A percentile compares a stretch with the other conserved stretches of the same genome.
Evolutionary conservation across 352 stramenopile genomes (phyloP).

Genomic region (Globisporangium recalcitrans): DNA sequence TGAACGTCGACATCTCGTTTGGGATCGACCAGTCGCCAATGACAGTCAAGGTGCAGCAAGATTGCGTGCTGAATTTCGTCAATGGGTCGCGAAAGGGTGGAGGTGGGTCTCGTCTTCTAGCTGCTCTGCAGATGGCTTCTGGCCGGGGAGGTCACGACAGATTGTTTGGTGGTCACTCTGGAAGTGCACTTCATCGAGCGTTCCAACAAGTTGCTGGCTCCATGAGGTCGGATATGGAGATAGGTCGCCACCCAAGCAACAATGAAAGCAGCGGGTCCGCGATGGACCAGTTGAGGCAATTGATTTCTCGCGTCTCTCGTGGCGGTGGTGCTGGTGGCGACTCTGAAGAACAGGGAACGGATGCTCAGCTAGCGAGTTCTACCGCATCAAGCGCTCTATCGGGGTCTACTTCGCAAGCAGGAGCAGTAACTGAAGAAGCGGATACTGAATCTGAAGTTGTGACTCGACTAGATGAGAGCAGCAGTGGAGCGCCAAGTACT

Average conservation of each 20-base stretch:
- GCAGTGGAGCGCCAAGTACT: not conserved
- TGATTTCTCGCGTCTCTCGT: slow-evolving; percentile 35
- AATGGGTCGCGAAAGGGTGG: slow-evolving; percentile 25
- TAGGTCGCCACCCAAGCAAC: not conserved
- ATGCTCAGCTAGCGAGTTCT: not conserved
- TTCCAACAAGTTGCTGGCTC: slow-evolving; percentile 36
- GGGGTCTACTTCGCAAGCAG: slow-evolving; percentile 4
- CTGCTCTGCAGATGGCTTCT: slow-evolving; percentile 44
- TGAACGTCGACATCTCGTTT: slow-evolving; percentile 55
- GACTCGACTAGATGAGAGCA: slow-evolving; percentile 2
- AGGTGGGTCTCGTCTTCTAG: slow-evolving; percentile 46
- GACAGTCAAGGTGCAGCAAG: slow-evolving; percentile 55
- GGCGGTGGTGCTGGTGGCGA: not conserved
- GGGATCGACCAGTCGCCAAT: slow-evolving; percentile 25
- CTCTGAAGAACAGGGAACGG: slow-evolving; percentile 3
- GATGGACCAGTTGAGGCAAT: slow-evolving; percentile 54
- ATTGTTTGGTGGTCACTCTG: slow-evolving; percentile 15
- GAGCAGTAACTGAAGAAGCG: not conserved
- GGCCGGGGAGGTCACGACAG: slow-evolving; percentile 16
- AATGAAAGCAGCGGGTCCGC: slow-evolving; percentile 16
- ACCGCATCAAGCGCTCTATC: not conserved
- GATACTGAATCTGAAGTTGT: not conserved
- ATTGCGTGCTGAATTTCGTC: slow-evolving; percentile 52
- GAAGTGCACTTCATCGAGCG: slow-evolving; percentile 24
- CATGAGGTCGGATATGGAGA: not conserved